Conservation (phyloP, 257 asterid species). For the Asclepias syriaca region DNA sequence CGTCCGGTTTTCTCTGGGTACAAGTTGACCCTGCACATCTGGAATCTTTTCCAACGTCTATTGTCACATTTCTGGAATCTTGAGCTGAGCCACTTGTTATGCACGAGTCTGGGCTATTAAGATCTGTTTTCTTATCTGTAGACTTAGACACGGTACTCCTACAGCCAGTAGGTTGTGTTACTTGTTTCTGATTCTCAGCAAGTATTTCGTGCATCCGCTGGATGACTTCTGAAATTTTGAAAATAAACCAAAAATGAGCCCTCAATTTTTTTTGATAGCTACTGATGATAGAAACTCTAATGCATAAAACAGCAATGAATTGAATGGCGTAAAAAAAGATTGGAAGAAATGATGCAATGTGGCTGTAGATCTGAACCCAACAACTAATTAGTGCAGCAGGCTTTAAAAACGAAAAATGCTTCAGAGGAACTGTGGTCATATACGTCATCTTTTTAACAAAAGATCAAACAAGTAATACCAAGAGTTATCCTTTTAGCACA, state of each 20-base stretch:
- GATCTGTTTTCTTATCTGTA: slow-evolving; percentile 18
- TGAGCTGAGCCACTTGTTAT: slow-evolving; percentile 31
- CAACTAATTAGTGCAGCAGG: neutral
- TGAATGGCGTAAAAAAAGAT: neutral
- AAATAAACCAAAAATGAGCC: neutral
- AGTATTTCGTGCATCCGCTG: slow-evolving; percentile 43
- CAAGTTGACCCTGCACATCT: slow-evolving; percentile 13
- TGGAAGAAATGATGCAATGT: neutral
- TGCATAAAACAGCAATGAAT: neutral
- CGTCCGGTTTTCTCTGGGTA: slow-evolving; percentile 16
- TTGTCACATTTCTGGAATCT: slow-evolving; percentile 23
- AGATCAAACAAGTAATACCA: neutral
- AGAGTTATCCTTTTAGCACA: neutral
- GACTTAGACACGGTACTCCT: slow-evolving; percentile 17
- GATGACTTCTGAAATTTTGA: slow-evolving; percentile 35
- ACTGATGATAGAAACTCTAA: neutral
- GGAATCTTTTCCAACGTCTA: slow-evolving; percentile 11
- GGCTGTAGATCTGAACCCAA: neutral
- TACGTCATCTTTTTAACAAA: neutral
- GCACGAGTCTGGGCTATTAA: slow-evolving; percentile 35
- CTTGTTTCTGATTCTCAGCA: slow-evolving; percentile 30
- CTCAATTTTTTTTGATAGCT: neutral
- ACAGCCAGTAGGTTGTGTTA: slow-evolving; percentile 15
- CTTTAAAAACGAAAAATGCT: neutral
- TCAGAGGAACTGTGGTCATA: neutral